phyloP scores from a whole-genome alignment of 306 rosid species.

The Lathyrus aphaca region DNA sequence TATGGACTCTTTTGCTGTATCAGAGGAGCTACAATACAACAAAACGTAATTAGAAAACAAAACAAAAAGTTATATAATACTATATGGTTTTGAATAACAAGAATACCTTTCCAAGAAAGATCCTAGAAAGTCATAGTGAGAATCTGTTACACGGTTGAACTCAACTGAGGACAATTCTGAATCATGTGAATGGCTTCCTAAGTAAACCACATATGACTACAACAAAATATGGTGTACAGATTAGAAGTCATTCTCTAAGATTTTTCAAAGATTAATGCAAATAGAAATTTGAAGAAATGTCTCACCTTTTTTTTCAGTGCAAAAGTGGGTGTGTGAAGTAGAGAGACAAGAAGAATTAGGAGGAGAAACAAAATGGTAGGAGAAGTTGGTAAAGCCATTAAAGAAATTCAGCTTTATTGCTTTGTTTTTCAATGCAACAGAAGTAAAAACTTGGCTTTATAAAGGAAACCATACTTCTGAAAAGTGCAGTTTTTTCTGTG shows the following conservation, averaged over 20 bases:
- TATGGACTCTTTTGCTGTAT: conserved; percentile 59
- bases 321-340: conserved; percentile 45
- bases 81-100: background rate
- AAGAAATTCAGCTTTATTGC: background rate
- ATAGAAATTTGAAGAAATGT: conserved; percentile 34
- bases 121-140: conserved; percentile 74
- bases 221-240: conserved; percentile 7
- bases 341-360: conserved; percentile 42
- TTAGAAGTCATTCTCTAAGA: background rate
- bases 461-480: background rate
- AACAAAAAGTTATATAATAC: background rate
- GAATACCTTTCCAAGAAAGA: conserved; percentile 74
- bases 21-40: conserved; percentile 44
- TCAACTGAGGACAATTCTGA: conserved; percentile 52
- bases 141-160: conserved; percentile 49
- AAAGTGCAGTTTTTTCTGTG: background rate
- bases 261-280: conserved; percentile 26
- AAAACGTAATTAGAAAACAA: background rate
- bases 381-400: conserved; percentile 47
- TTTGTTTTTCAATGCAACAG: conserved; percentile 43
- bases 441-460: conserved; percentile 30
- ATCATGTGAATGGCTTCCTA: conserved; percentile 79
- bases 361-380: conserved; percentile 41
- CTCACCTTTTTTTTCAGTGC: conserved; percentile 69
- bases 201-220: conserved; percentile 85